phyloP scores from a whole-genome alignment of 208 protist genomes.

The Crithidia sp. region DNA sequence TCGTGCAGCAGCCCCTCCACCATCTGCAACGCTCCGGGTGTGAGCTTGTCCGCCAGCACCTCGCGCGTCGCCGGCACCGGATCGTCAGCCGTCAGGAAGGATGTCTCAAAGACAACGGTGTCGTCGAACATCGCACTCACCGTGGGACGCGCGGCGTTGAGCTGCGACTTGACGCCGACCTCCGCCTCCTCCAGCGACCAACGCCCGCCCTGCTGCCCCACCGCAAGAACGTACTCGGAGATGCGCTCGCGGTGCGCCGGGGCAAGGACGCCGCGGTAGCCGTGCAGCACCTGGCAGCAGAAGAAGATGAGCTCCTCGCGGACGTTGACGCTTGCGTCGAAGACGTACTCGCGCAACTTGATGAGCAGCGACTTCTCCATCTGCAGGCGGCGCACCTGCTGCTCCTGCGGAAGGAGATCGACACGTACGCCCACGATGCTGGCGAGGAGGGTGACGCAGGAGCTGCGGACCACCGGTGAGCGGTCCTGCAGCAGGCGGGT shows the following conservation, averaged over 20 bases:
- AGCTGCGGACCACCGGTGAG: conserved; percentile 89
- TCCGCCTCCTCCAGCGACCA: conserved; percentile 79
- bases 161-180: conserved; percentile 78
- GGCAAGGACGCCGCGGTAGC: conserved; percentile 53
- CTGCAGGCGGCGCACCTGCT: conserved; percentile 77
- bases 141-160: conserved; percentile 79
- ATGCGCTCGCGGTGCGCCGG: conserved; percentile 34
- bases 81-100: conserved; percentile 56
- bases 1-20: conserved; percentile 81
- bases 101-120: conserved; percentile 67
- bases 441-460: conserved; percentile 85
- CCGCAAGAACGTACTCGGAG: conserved; percentile 54
- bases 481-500: conserved; percentile 78
- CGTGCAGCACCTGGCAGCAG: conserved; percentile 72
- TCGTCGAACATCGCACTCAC: conserved; percentile 80
- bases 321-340: conserved; percentile 87
- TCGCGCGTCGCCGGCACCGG: conserved; percentile 35
- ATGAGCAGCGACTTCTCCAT: conserved; percentile 90
- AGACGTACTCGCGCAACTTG: conserved; percentile 75
- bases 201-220: conserved; percentile 41
- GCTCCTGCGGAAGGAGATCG: conserved; percentile 54
- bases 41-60: conserved; percentile 27
- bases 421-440: conserved; percentile 74
- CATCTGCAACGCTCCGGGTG: conserved; percentile 37
- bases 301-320: conserved; percentile 90